A percentile compares a stretch with the other conserved stretches of the same genome.
Conservation (phyloP, 257 asterid genomes). For the Solanum rostratum region DNA sequence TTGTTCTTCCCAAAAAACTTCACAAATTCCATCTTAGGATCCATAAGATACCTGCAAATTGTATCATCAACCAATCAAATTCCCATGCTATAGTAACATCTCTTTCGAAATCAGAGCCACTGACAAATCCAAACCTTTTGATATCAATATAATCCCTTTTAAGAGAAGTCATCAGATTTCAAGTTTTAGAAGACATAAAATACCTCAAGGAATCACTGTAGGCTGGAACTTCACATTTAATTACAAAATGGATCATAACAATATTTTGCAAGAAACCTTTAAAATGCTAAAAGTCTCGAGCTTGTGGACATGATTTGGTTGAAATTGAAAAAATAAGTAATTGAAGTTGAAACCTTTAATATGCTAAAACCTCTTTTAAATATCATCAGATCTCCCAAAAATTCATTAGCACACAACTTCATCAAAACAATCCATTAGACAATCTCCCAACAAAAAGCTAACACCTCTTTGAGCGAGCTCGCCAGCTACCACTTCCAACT, state of each 20-base stretch:
- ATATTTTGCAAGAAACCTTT: neutral
- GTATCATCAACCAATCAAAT: neutral
- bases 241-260: neutral
- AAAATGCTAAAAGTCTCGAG: neutral
- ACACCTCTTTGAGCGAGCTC: neutral
- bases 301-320: neutral
- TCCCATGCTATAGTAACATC: neutral
- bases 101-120: neutral
- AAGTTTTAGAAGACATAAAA: neutral
- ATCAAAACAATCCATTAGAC: neutral
- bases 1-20: constrained; percentile 79
- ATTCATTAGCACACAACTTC: neutral
- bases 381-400: neutral
- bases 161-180: neutral
- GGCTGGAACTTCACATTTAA: neutral
- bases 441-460: neutral
- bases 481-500: neutral
- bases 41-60: constrained; percentile 76
- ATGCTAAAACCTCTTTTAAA: neutral
- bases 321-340: neutral
- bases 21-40: constrained; percentile 77
- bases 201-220: neutral
- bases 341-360: too few species aligned
- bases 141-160: neutral
- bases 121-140: neutral